Base-by-base conservation (phyloP, 2,329 filamentous ascomycete genomes). In the Ophiostoma ulmi region DNA sequence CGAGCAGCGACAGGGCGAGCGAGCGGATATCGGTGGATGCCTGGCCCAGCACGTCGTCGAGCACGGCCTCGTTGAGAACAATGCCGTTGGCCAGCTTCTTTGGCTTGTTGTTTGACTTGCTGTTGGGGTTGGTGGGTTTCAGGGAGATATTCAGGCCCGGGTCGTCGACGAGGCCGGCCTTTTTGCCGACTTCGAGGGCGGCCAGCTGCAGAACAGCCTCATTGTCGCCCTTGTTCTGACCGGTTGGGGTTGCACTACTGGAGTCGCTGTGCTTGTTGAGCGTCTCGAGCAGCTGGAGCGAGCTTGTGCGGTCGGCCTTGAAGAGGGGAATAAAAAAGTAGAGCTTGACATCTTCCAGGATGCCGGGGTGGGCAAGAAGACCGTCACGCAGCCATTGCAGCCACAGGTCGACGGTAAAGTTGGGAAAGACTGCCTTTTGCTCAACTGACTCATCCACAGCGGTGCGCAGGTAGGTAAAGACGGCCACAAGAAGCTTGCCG, bases 1-100 rank as follows among this genome's bases (percentile, higher is more conserved):
- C 87, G 8, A 97, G 84, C 14, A 97, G 85, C 38, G 92, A 92
- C 52, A 97, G 85, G 0, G 92, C 92, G n/a, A 93, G 87, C 35
- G 93, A 86, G 38, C 93, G 88, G 69, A 94, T 89, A 73, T 88
- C 83, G 75, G 87, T 81, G 75, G 87, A 87, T 61, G 83, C 83
- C 79, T 87, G 84, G 2, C 81, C 80, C 39, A 90, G 78, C 3
- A 90, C 82, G 44, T 77, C 79, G 52, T 86, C 83, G 8, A 90
- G 78, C 2, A 85, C 79, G 14, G 78, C 73, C 70, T 80, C 79
- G 70, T 81, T 78, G 44, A 86, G 76, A 1, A 80, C 75, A 35
- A 76, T 74, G 7, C 77, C 72, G 3, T 41, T 44, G 22, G 13
- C n/a, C 35, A 39, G 38, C 63, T 65, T 65, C 31, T 41, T 41